phyloP scores from a whole-genome alignment of 805 yeast species.

The Candida taoyuanica region DNA sequence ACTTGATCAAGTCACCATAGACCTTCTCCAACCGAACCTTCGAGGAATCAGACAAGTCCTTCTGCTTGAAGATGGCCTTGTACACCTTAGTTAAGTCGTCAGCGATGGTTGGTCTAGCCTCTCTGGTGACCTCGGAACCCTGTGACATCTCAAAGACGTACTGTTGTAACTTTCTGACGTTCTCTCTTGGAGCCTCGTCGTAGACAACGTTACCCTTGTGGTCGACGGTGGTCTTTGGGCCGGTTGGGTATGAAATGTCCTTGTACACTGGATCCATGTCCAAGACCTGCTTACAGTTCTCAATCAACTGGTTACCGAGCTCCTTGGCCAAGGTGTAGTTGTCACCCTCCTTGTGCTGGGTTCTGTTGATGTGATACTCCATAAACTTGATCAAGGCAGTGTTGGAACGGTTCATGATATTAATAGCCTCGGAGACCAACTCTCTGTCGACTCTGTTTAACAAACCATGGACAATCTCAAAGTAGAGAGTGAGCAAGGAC shows the following conservation, averaged over 20 bases:
- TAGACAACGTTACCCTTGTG: conserved; percentile 83
- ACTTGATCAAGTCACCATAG: conserved; percentile 65
- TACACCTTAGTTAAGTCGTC: conserved; percentile 83
- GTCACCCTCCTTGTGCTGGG: conserved; percentile 78
- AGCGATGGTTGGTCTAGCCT: conserved; percentile 68
- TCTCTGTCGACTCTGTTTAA: conserved; percentile 89
- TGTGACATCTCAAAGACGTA: conserved; percentile 95
- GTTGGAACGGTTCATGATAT: conserved; percentile 95
- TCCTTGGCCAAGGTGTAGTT: conserved; percentile 87
- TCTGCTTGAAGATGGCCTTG: conserved; percentile 74
- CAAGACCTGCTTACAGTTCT: conserved; percentile 85
- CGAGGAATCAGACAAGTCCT: conserved; percentile 53
- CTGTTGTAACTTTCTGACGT: conserved; percentile 91
- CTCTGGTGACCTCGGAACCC: conserved; percentile 81
- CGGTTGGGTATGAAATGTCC: conserved; percentile 91
- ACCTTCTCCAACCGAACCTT: conserved; percentile 67
- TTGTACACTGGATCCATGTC: conserved; percentile 87
- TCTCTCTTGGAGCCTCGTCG: conserved; percentile 80
- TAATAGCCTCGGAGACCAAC: conserved; percentile 92
- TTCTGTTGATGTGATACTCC: conserved; percentile 71
- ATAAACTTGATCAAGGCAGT: conserved; percentile 91
- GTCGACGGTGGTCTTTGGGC: conserved; percentile 87
- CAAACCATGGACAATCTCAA: conserved; percentile 93
- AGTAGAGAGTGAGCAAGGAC: conserved; percentile 89
- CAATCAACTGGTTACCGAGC: conserved; percentile 90